Conservation (phyloP, 768 basidiomycete species). For the Tylopilus vinaceipallidus region DNA sequence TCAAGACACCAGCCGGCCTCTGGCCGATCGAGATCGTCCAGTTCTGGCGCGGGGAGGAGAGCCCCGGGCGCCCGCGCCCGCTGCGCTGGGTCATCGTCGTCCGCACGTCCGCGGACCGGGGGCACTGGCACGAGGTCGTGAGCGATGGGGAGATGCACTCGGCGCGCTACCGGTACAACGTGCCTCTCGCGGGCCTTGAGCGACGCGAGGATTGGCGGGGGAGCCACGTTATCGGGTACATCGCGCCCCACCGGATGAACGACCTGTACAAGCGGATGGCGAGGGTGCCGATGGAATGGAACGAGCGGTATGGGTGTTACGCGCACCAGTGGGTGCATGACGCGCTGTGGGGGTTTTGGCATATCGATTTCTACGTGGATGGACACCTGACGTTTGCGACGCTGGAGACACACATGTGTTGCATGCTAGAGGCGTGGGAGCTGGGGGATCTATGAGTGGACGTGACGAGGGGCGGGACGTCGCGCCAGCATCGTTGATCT, state of each 20-base stretch:
- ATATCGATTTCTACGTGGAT: slow-evolving; percentile 14
- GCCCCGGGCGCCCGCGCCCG: slow-evolving; percentile 10
- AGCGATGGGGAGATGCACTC: slow-evolving; percentile 26
- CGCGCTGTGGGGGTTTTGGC: slow-evolving; percentile 13
- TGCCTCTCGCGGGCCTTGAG: background rate
- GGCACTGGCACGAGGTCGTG: slow-evolving; percentile 28
- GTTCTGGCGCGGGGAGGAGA: slow-evolving; percentile 30
- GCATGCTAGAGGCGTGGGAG: slow-evolving; percentile 32
- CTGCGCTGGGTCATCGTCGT: slow-evolving; percentile 31
- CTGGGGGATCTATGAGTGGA: slow-evolving; percentile 43
- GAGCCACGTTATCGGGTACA: slow-evolving; percentile 23
- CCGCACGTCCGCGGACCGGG: slow-evolving; percentile 17
- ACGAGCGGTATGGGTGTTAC: slow-evolving; percentile 21
- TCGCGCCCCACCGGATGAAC: slow-evolving; percentile 13
- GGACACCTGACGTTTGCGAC: slow-evolving; percentile 10
- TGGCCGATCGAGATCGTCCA: slow-evolving; percentile 30
- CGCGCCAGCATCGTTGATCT: too few relatives aligned
- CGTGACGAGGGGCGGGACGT: slow-evolving; percentile 47
- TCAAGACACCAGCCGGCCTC: slow-evolving; percentile 12
- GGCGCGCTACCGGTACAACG: slow-evolving; percentile 12
- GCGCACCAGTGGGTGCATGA: slow-evolving; percentile 31
- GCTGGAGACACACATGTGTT: slow-evolving; percentile 30
- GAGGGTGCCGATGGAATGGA: slow-evolving; percentile 14
- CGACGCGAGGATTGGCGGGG: slow-evolving; percentile 25
- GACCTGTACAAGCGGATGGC: slow-evolving; percentile 16